Evolutionary conservation across 208 protist genomes (phyloP).

Genomic region (Chromosphaera perkinsii): DNA sequence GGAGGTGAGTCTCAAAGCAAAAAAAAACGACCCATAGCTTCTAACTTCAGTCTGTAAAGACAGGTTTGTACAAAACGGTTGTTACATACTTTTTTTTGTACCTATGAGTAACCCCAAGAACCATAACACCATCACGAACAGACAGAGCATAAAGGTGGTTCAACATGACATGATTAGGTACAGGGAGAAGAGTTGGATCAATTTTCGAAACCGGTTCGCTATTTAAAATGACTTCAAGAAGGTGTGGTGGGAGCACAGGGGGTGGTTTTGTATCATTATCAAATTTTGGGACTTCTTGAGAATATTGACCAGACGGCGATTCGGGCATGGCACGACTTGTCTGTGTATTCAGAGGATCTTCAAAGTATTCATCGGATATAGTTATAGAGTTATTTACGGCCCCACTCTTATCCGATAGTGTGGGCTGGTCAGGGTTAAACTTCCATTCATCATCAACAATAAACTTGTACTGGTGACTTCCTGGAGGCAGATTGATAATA

Average conservation of each 20-base stretch:
- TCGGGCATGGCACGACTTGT: not conserved
- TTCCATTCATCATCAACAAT: slow-evolving; percentile 57
- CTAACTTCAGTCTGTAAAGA: no score
- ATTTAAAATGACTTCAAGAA: slow-evolving; percentile 39
- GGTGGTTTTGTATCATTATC: slow-evolving; percentile 19
- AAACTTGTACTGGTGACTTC: slow-evolving; percentile 62
- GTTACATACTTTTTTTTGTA: slow-evolving; percentile 37
- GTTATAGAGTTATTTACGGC: slow-evolving; percentile 32
- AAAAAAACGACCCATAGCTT: no score
- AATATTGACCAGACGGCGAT: slow-evolving; percentile 43
- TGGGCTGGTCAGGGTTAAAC: slow-evolving; percentile 22
- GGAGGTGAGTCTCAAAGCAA: no score
- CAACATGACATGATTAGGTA: slow-evolving; percentile 65
- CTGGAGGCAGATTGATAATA: slow-evolving; percentile 53
- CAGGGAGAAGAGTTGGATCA: slow-evolving; percentile 56
- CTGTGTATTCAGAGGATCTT: not conserved
- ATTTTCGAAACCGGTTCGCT: slow-evolving; percentile 31
- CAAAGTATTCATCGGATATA: slow-evolving; percentile 5
- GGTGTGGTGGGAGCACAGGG: slow-evolving; percentile 36
- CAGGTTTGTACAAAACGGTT: no score
- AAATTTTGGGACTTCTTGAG: slow-evolving; percentile 35
- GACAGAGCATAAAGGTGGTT: slow-evolving; percentile 59
- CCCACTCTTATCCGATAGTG: slow-evolving; percentile 11
- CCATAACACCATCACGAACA: slow-evolving; percentile 40
- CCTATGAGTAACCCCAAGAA: slow-evolving; percentile 42